Percentiles rank a stretch among this genome's conserved stretches.
Conservation (phyloP, 495 filamentous ascomycete species). For the Daldinia childiae region DNA sequence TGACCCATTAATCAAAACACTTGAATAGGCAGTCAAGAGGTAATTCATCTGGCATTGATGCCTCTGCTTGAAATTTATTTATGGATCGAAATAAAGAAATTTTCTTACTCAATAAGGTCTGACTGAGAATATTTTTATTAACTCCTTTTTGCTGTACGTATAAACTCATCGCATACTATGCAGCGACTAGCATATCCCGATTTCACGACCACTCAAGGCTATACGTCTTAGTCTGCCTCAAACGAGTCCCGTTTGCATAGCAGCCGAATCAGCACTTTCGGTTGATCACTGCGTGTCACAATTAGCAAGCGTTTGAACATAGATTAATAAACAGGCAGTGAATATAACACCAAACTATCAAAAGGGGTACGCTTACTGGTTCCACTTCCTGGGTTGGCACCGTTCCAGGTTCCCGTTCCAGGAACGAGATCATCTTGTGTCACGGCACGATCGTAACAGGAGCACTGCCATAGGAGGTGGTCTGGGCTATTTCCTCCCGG, state of each 20-base stretch:
- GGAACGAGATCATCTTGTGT: slow-evolving; percentile 22
- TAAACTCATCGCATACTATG: not conserved
- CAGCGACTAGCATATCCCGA: not conserved
- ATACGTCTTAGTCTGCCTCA: not conserved
- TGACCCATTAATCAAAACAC: not conserved
- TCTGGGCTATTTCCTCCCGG: slow-evolving; percentile 32
- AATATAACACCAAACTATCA: not conserved
- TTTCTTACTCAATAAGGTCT: not conserved
- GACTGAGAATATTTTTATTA: not conserved
- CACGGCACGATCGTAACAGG: slow-evolving; percentile 36
- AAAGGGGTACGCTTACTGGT: slow-evolving; percentile 30
- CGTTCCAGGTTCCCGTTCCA: slow-evolving; percentile 38
- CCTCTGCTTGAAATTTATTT: too few species aligned
- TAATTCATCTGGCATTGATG: too few species aligned
- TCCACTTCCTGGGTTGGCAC: slow-evolving; percentile 37
- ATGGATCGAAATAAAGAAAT: not conserved
- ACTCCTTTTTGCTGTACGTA: not conserved
- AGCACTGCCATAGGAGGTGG: slow-evolving; percentile 38
- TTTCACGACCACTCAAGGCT: not conserved
- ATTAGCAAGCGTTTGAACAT: slow-evolving; percentile 4
- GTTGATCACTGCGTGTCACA: slow-evolving; percentile 24
- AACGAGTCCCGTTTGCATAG: slow-evolving; percentile 5
- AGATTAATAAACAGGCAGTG: not conserved
- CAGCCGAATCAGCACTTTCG: slow-evolving; percentile 24
- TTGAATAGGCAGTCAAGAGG: too few species aligned